These are phyloP conservation scores for Omphalea diandra DNA, from an alignment of 441 rosid species.

Conservation along the genomic window DNA sequence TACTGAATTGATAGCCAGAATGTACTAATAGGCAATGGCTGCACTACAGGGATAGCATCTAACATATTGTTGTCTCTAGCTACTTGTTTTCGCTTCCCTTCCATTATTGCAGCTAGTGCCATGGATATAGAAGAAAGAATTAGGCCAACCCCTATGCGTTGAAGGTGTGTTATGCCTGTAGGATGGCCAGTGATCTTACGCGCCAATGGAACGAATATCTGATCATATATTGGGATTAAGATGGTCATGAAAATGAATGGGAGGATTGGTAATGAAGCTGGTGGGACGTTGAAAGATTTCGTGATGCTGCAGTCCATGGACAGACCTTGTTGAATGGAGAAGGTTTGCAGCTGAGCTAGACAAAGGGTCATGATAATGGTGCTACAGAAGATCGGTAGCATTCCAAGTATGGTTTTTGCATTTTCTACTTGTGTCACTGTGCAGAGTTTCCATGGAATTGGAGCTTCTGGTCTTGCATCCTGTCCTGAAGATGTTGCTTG, in stretches of 20 bases:
- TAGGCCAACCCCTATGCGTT: slow-evolving; percentile 59
- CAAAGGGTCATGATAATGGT: slow-evolving; percentile 67
- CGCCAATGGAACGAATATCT: slow-evolving; percentile 38
- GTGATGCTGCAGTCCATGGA: slow-evolving; percentile 49
- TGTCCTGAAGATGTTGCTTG: slow-evolving; percentile 18
- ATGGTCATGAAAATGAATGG: slow-evolving; percentile 48
- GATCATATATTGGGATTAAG: slow-evolving; percentile 47
- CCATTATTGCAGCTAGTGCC: slow-evolving; percentile 49
- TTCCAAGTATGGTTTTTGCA: slow-evolving; percentile 46
- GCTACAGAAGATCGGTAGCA: slow-evolving; percentile 55
- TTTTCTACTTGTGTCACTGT: slow-evolving; percentile 59
- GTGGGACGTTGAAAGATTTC: slow-evolving; percentile 43
- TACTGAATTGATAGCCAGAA: slow-evolving; percentile 61
- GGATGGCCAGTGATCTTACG: slow-evolving; percentile 46
- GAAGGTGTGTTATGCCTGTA: slow-evolving; percentile 55
- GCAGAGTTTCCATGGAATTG: slow-evolving; percentile 56
- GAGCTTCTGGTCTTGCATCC: slow-evolving; percentile 19
- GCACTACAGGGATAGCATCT: slow-evolving; percentile 39
- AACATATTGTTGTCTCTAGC: slow-evolving; percentile 52
- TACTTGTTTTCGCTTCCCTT: slow-evolving; percentile 48
- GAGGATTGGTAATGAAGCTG: slow-evolving; percentile 58
- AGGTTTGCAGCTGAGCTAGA: slow-evolving; percentile 65
- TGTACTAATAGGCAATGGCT: slow-evolving; percentile 49
- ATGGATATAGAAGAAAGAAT: slow-evolving; percentile 45
- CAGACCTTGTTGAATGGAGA: slow-evolving; percentile 58